Evolutionary conservation across 805 yeast genomes (phyloP), one percentile per base, ranked within the genome.

Genomic region (Danielozyma ontarioensis): DNA sequence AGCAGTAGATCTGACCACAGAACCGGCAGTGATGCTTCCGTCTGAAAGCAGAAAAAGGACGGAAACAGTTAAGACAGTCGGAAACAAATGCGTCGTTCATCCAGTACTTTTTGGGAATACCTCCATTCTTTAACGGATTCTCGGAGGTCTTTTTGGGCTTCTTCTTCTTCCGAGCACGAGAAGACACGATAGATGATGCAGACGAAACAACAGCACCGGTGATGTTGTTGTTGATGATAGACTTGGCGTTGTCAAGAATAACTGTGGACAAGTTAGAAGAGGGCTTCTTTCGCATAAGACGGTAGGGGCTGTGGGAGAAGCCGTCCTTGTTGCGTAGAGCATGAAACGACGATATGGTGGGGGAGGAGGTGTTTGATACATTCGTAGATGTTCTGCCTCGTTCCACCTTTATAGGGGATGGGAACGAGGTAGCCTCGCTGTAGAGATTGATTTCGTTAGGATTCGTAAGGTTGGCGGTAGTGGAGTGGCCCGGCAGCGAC

Each of bases 1-100:
- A 72, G 57, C 98, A 90, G 51, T 89, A 90, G 31, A 90, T 89
- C 55, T 89, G 96, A 2, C 98, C 98, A 59, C 98, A 90, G 23
- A 90, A 79, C 34, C 98, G 66, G 51, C 98, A 90, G 57, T 90
- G 98, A 53, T 90, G 98, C 44, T 85, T 83, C 45, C 98, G 68
- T 53, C 96, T 65, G 59, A 88, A 89, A 0, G 97, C 83, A 1
- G 83, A 76, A 51, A 90, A 90, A 3, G 77, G 75, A 34, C 78
- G 72, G 35, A 83, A 85, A 56, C 97, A 90, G 12, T 81, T 71
- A 37, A 87, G 77, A 50, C 98, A 90, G 41, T 87, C 93, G 6
- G 80, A 74, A 0, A 95, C 95, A 38, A 87, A 84, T 27, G 90
- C 84, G 61, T 90, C 97, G 48, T 89, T 87, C 86, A 90, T 81